Base-by-base conservation (phyloP, 176 grass and related monocot genomes). In the Olyra latifolia region DNA sequence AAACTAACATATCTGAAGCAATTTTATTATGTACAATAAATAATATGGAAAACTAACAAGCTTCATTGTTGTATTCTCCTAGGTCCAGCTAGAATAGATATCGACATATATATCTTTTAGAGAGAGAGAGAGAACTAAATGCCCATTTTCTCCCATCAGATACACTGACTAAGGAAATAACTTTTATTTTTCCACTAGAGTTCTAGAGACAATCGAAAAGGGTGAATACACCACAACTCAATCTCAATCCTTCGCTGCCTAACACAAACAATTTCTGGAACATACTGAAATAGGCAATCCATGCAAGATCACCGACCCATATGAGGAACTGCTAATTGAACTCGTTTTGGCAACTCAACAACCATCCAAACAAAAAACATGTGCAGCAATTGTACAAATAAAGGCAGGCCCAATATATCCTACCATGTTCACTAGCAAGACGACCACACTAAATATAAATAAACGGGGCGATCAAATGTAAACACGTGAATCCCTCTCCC, bases 371-470 rank as follows among this genome's bases (percentile, higher is more conserved):
- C 9, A 40, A 7, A 10, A 23, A 20, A n/a, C 7, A 46, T 55
- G 19, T 69, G 14, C 62, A 19, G 3, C 59, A 85, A 65, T 71
- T 39, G 17, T 32, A 53, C 22, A 87, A 62, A 53, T 3, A 53
- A 62, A 50, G 43, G 22, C 32, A 53, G 64, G 53, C 9, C 6
- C 24, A 9, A 16, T 5, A 77, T 77, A 63, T 82, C 64, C 8
- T 71, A 63, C 45, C 63, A 6, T 71, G 25, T 55, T 12, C 38
- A 32, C 45, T 69, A 70, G 39, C 52, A 60, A 70, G 54, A 81
- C 69, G 7, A 10, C 14, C 59, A 46, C 68, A 55, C 25, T 61
- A 39, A 41, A 29, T n/a, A 65, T 6, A 27, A 28, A 6, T 20
- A 43, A 62, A 39, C 57, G 39, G 29, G 44, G 73, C 25, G 17